Evolutionary conservation across 352 stramenopile species (phyloP), one percentile per base, ranked within the genome.

Genomic region (Phytophthora capsici): DNA sequence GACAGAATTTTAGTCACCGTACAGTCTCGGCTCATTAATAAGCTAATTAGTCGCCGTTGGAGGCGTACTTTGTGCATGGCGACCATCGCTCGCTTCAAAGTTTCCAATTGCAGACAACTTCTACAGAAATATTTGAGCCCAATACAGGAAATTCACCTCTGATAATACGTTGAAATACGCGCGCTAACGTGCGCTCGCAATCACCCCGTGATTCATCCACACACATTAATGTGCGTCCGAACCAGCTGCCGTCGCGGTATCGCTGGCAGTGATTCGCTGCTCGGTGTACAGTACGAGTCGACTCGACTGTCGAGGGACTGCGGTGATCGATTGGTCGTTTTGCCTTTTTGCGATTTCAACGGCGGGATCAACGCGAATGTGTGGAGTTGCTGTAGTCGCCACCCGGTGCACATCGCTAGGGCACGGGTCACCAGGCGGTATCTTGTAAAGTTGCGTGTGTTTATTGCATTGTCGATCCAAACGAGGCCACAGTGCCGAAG

Each of bases 371-470:
- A 41, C 37, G 36, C 37, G 37, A 48, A 58, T 19, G 22, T 26
- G 43, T 37, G 41, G 54, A 17, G 13, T 64, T 64, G 55, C 55
- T 63, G 44, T 63, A 64, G 57, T 64, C 57, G 46, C 36, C 57
- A 64, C 57, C 57, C 26, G 56, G 34, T 63, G 37, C 57, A 50
- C 36, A 64, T 64, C 57, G 10, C 17, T 19, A 17, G 14, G 19
- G 37, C 6, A 57, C 36, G 14, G 17, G 17, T 51, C 36, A 19
- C 28, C 57, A 64, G 45, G 23, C 36, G 37, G 17, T 36, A 64
- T 64, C 38, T 44, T 56, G 47, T 17, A 64, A 64, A 26, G 57
- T 22, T 55, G 6, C 45, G n/a, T 26, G 34, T 6, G 36, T 14
- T 34, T 9, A 53, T 40, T 5, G 17, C 46, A 26, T 7, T 41